Evolutionary conservation across 108 stramenopile genomes (phyloP).

Genomic region (Cyclotella baltica): DNA sequence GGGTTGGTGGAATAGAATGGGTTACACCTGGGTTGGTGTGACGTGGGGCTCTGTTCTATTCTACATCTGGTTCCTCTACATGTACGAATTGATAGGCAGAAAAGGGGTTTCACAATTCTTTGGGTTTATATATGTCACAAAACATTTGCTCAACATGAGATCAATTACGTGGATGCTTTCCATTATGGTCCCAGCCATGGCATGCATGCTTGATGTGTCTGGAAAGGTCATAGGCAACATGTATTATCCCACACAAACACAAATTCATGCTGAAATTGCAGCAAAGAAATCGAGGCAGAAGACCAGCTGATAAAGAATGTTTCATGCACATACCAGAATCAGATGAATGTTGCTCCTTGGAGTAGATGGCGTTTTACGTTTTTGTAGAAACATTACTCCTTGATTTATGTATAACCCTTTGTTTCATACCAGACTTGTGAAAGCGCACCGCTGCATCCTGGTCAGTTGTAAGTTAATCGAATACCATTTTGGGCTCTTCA

Average conservation of each 20-base stretch:
- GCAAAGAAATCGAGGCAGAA: slow-evolving; percentile 20
- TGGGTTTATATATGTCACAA: slow-evolving; percentile 60
- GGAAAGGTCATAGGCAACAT: slow-evolving; percentile 84
- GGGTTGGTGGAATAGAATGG: slow-evolving; percentile 69
- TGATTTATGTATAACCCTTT: no score
- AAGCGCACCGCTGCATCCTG: no score
- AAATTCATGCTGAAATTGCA: slow-evolving; percentile 83
- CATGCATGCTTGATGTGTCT: slow-evolving; percentile 75
- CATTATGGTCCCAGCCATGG: slow-evolving; percentile 66
- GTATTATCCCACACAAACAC: slow-evolving; percentile 87
- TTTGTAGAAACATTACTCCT: no score
- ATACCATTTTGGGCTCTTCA: no score
- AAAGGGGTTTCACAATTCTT: slow-evolving; percentile 60
- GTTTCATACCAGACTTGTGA: no score
- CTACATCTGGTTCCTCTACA: slow-evolving; percentile 67
- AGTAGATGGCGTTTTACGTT: no score
- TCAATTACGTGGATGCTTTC: slow-evolving; percentile 75
- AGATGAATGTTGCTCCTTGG: neutral
- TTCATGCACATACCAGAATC: neutral
- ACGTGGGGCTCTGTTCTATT: slow-evolving; percentile 69
- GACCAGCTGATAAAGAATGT: neutral
- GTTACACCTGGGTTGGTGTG: slow-evolving; percentile 81
- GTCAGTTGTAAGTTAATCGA: no score
- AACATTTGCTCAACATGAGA: slow-evolving; percentile 68
- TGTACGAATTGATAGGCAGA: slow-evolving; percentile 64